Percentiles rank a stretch among this genome's conserved stretches.
phyloP scores from a whole-genome alignment of 148 eudicot genomes.

The Camellia japonica region DNA sequence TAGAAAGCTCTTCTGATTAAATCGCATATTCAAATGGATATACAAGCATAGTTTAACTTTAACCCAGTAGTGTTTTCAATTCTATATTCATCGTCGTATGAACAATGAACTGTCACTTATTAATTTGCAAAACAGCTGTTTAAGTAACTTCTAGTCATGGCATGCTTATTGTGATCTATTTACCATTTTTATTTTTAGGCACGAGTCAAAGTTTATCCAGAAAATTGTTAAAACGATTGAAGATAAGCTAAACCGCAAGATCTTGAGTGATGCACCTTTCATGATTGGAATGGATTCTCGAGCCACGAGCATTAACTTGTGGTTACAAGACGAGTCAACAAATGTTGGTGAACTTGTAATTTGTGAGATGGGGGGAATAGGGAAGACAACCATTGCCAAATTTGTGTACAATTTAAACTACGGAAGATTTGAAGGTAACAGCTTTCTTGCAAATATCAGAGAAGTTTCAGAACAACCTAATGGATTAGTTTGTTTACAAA shows the following conservation, averaged over 20 bases:
- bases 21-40: no score
- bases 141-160: neutral
- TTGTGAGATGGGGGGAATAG: neutral
- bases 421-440: neutral
- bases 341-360: neutral
- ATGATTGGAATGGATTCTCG: neutral
- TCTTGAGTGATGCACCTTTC: neutral
- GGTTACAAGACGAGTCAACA: neutral
- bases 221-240: neutral
- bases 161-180: neutral
- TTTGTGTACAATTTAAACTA: neutral
- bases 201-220: neutral
- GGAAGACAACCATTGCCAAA: conserved; percentile 11
- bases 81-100: neutral
- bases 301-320: neutral
- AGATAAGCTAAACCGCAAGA: neutral
- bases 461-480: neutral
- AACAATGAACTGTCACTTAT: neutral
- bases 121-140: neutral
- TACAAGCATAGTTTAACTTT: neutral
- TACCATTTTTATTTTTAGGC: neutral
- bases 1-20: no score
- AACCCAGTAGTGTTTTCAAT: neutral
- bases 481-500: neutral
- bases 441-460: neutral